These are phyloP conservation scores for Naganishia cerealis DNA, from an alignment of 1,284 basidiomycete genomes.

Conservation along the genomic window DNA sequence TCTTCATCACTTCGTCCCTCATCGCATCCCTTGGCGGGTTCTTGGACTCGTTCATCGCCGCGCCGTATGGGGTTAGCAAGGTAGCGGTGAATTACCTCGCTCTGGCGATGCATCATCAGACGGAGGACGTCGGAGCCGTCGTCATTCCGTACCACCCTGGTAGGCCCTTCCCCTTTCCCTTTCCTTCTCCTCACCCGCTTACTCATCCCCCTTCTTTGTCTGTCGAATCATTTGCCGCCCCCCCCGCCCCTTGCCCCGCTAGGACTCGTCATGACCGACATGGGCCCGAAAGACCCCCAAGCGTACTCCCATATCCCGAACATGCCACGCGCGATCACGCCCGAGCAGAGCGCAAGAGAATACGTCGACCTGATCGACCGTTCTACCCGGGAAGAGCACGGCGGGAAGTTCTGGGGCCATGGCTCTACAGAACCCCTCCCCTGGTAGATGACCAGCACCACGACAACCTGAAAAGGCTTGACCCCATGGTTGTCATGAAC, in stretches of 20 bases:
- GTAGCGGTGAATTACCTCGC: slow-evolving; percentile 36
- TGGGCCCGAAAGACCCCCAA: neutral
- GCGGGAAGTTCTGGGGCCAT: slow-evolving; percentile 14
- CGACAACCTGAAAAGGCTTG: no score
- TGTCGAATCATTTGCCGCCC: neutral
- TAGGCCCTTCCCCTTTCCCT: neutral
- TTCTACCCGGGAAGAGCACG: slow-evolving; percentile 9
- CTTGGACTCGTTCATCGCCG: neutral
- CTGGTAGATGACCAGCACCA: neutral
- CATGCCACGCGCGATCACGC: slow-evolving; percentile 6
- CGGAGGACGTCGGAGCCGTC: slow-evolving; percentile 21
- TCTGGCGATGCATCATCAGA: slow-evolving; percentile 33
- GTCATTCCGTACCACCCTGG: slow-evolving; percentile 32
- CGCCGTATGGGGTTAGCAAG: slow-evolving; percentile 36
- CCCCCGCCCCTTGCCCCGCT: neutral
- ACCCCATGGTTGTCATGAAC: no score
- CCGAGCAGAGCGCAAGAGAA: slow-evolving; percentile 6
- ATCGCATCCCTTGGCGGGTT: slow-evolving; percentile 23
- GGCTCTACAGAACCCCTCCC: neutral
- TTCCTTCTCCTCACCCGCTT: neutral
- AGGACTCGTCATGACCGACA: slow-evolving; percentile 23
- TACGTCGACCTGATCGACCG: slow-evolving; percentile 8
- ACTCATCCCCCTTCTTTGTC: neutral
- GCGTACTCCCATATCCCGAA: neutral
- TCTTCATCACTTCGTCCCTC: slow-evolving; percentile 35